Conservation (phyloP, 306 rosid genomes). For the Calophaca sinica region DNA sequence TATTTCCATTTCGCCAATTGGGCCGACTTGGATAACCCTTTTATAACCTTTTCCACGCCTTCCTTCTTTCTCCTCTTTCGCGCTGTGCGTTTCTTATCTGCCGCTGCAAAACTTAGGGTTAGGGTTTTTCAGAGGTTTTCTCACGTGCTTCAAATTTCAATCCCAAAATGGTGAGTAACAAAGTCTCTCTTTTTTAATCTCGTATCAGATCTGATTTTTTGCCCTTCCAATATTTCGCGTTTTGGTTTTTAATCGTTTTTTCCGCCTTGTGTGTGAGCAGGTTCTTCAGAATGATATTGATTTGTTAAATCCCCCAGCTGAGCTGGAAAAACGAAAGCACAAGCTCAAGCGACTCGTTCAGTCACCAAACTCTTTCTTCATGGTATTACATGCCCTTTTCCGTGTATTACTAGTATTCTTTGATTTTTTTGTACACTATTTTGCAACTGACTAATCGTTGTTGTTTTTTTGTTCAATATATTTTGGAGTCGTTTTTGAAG, state of each 20-base stretch:
- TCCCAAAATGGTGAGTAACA: conserved; percentile 37
- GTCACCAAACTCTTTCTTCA: conserved; percentile 63
- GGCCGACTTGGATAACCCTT: too few species aligned
- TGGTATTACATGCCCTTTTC: conserved; percentile 40
- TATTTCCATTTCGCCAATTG: too few species aligned
- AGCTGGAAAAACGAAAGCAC: conserved; percentile 61
- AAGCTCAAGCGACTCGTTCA: conserved; percentile 64
- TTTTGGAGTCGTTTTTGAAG: not conserved
- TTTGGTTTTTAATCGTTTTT: not conserved
- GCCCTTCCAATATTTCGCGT: not conserved
- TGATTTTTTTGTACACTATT: too few species aligned
- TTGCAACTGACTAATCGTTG: not conserved
- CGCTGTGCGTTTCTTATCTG: not conserved
- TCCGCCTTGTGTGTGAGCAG: conserved; percentile 10
- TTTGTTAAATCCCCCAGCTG: conserved; percentile 60
- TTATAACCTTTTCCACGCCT: not conserved
- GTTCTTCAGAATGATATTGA: conserved; percentile 64
- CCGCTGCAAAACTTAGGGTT: conserved; percentile 17
- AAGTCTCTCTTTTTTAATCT: not conserved
- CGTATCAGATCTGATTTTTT: not conserved
- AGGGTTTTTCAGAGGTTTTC: conserved; percentile 19
- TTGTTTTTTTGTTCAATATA: not conserved
- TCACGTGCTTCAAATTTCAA: not conserved
- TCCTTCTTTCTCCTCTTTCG: not conserved
- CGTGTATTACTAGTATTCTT: too few species aligned